Percentiles rank a stretch among this genome's conserved stretches.
phyloP scores from a whole-genome alignment of 352 stramenopile species.

The Phytophthora megakarya region DNA sequence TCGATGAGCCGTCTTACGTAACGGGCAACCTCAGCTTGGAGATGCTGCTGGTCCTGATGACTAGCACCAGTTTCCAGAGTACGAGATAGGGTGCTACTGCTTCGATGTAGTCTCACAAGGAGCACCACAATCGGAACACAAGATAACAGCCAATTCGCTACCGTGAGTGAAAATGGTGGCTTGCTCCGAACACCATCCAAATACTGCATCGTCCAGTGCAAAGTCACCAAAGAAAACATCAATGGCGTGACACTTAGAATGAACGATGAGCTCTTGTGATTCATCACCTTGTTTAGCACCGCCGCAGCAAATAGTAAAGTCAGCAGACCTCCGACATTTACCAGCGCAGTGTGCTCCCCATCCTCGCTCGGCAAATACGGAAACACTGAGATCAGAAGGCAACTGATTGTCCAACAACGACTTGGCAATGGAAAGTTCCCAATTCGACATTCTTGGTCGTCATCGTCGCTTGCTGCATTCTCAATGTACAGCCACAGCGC shows the following conservation, averaged over 20 bases:
- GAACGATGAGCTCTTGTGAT: slow-evolving; percentile 15
- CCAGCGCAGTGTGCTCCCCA: slow-evolving; percentile 64
- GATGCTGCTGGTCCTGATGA: slow-evolving; percentile 1
- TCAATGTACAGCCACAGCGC: slow-evolving; percentile 50
- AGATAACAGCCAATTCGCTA: slow-evolving; percentile 62
- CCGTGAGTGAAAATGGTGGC: slow-evolving; percentile 50
- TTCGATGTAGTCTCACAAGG: slow-evolving; percentile 28
- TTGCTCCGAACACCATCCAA: slow-evolving; percentile 58
- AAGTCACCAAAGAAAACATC: slow-evolving; percentile 41
- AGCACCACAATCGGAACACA: slow-evolving; percentile 46
- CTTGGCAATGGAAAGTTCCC: slow-evolving; percentile 16
- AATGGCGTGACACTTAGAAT: slow-evolving; percentile 29
- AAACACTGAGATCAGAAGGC: slow-evolving; percentile 69
- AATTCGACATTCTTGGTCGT: slow-evolving; percentile 7
- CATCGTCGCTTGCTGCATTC: slow-evolving; percentile 5
- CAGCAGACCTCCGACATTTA: slow-evolving; percentile 54
- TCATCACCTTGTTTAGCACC: not conserved
- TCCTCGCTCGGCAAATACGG: slow-evolving; percentile 78
- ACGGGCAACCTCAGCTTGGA: slow-evolving; percentile 6
- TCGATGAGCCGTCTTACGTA: slow-evolving; percentile 50
- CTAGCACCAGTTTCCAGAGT: slow-evolving; percentile 14
- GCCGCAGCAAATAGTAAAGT: slow-evolving; percentile 19
- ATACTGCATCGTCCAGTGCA: slow-evolving; percentile 62
- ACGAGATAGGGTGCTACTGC: not conserved
- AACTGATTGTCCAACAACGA: slow-evolving; percentile 54